Evolutionary conservation across 495 filamentous ascomycete genomes (phyloP).

Genomic region (Cercophora newfieldiana): DNA sequence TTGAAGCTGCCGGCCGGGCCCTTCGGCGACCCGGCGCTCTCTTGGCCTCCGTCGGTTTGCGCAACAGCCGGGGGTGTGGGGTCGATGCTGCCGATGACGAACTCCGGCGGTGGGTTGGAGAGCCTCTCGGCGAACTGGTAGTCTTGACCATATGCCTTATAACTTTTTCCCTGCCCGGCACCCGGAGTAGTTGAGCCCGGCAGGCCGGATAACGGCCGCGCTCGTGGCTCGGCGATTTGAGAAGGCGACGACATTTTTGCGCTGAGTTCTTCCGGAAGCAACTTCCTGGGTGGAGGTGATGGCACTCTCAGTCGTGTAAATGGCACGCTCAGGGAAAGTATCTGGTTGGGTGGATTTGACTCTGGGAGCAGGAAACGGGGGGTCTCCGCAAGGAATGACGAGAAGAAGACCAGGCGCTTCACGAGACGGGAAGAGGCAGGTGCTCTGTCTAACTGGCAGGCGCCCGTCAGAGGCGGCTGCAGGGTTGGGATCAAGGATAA

Average conservation of each 20-base stretch:
- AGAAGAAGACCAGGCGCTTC: background rate
- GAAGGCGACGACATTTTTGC: slow-evolving; percentile 17
- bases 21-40: background rate
- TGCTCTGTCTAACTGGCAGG: slow-evolving; percentile 3
- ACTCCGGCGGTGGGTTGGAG: slow-evolving; percentile 29
- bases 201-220: slow-evolving; percentile 12
- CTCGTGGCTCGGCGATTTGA: slow-evolving; percentile 7
- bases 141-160: slow-evolving; percentile 25
- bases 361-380: background rate
- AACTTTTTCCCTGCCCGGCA: background rate
- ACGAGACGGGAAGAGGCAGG: background rate
- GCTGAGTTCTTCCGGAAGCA: background rate
- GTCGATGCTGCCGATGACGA: slow-evolving; percentile 16
- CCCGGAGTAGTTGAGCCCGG: background rate
- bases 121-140: slow-evolving; percentile 32
- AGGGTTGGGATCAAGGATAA: background rate
- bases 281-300: background rate
- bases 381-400: background rate
- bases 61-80: background rate
- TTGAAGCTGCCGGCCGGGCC: slow-evolving; percentile 14
- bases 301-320: background rate
- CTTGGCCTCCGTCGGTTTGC: slow-evolving; percentile 15
- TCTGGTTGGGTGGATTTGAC: background rate
- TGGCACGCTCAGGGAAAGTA: background rate
- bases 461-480: background rate